phyloP scores from a whole-genome alignment of 1,139 yeast species.

The Meyerozyma smithsonii region DNA sequence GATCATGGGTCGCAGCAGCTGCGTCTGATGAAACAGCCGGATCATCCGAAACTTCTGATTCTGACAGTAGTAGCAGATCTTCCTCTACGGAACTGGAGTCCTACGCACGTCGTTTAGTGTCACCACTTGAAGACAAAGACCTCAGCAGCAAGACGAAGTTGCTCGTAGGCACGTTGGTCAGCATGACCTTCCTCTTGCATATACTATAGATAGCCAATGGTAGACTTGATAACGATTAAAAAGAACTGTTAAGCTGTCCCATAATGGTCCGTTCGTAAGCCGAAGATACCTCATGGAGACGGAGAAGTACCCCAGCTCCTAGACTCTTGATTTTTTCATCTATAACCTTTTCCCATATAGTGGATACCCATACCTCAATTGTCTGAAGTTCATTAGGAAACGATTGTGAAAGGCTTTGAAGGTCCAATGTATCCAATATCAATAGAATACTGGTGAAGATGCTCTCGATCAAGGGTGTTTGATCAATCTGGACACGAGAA shows the following conservation, averaged over 20 bases:
- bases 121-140: neutral
- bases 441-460: conserved; percentile 43
- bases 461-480: conserved; percentile 40
- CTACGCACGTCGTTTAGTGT: neutral
- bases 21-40: conserved; percentile 8
- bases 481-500: conserved; percentile 17
- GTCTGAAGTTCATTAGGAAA: conserved; percentile 27
- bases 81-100: neutral
- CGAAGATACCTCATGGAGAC: conserved; percentile 27
- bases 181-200: neutral
- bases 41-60: neutral
- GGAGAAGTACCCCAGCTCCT: conserved; percentile 47
- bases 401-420: conserved; percentile 24
- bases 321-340: conserved; percentile 43
- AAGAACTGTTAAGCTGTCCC: conserved; percentile 11
- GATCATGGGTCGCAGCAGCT: conserved; percentile 26
- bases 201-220: neutral
- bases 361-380: conserved; percentile 37
- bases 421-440: conserved; percentile 42
- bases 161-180: neutral
- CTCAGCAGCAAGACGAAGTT: neutral
- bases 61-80: neutral
- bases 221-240: too few relatives aligned
- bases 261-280: conserved; percentile 15
- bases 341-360: conserved; percentile 42